Base-by-base conservation (phyloP, 2,329 filamentous ascomycete genomes). In the Catunica adiposa region DNA sequence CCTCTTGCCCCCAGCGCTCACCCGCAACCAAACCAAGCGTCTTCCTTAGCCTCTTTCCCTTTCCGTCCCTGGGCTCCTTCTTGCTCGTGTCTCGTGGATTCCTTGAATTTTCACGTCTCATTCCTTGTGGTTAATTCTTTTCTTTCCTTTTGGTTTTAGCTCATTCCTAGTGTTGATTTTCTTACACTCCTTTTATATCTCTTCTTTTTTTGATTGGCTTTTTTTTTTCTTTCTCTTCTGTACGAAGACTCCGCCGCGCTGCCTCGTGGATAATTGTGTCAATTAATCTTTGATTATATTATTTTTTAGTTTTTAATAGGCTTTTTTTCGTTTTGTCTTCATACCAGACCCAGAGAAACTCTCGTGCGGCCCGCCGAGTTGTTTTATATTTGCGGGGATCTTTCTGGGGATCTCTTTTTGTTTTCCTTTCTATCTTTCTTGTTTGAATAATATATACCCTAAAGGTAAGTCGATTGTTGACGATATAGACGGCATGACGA, bases 341-440 rank as follows among this genome's bases (percentile, higher is more conserved):
- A 34, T 5, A 34, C 29, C 5, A 34, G 29, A 34, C 29, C 11
- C n/a, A n/a, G 29, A 11, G 11, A 11, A 57, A 57, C 20, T 51
- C 42, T 57, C 56, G 56, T 29, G 56, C 56, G 51, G 53, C 56
- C 56, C 56, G 56, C 56, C 56, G 56, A 42, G 37, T 40, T 26
- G 15, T 50, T 22, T 31, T 29, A 34, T 22, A 22, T 37, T 25
- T 38, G 15, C 20, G 42, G 5, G 25, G 25, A 23, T 54, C n/a
- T 51, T 57, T 50, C 22, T 38, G 44, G 29, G 11, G 29, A 34
- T 34, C n/a, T n/a, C n/a, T n/a, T n/a, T 34, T 34, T 34, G 29
- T 34, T 34, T 34, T 11, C 5, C 29, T 34, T 34, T 34, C 17
- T 44, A 15, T 11, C 17, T 44, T 44, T 44, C 40, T 44, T 38